Evolutionary conservation across 768 basidiomycete species (phyloP).

Genomic region (Agrocybe chaxingu): DNA sequence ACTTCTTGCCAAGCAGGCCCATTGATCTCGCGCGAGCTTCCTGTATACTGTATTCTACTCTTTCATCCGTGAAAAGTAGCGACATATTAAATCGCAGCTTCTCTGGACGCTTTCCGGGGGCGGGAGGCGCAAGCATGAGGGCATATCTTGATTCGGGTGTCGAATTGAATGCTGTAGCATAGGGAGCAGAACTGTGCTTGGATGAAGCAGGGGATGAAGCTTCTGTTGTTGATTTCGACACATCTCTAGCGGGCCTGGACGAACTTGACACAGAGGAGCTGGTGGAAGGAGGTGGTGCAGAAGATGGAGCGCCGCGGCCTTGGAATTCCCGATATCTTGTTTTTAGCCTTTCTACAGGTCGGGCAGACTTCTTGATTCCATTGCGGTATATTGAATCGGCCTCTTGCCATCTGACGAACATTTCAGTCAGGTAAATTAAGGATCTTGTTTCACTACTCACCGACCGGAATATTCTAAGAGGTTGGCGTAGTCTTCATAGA

Average conservation of each 20-base stretch:
- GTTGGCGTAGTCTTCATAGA: constrained; percentile 91
- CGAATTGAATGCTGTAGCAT: constrained; percentile 29
- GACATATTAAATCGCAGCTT: constrained; percentile 66
- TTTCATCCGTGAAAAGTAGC: constrained; percentile 71
- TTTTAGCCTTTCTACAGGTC: constrained; percentile 83
- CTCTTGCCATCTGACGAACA: constrained; percentile 53
- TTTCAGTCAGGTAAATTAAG: neutral
- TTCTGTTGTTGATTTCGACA: constrained; percentile 2
- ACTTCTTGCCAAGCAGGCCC: constrained; percentile 82
- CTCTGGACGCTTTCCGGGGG: constrained; percentile 69
- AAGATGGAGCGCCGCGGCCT: constrained; percentile 40
- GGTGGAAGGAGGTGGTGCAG: constrained; percentile 19
- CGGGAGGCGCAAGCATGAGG: constrained; percentile 67
- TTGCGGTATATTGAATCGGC: constrained; percentile 80
- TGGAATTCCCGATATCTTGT: constrained; percentile 79
- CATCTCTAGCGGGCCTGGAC: constrained; percentile 10
- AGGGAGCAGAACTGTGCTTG: constrained; percentile 19
- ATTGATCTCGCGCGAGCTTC: constrained; percentile 81
- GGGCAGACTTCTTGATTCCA: constrained; percentile 78
- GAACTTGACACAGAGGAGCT: constrained; percentile 13
- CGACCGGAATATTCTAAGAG: constrained; percentile 72
- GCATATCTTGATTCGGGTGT: constrained; percentile 59
- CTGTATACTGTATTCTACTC: constrained; percentile 79
- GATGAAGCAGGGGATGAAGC: constrained; percentile 15
- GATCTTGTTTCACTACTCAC: constrained; percentile 44